Percentiles rank a stretch among this genome's conserved stretches.
These are phyloP conservation scores for Solanum megistacrolobum DNA, from an alignment of 257 asterid genomes.

Conservation along the genomic window DNA sequence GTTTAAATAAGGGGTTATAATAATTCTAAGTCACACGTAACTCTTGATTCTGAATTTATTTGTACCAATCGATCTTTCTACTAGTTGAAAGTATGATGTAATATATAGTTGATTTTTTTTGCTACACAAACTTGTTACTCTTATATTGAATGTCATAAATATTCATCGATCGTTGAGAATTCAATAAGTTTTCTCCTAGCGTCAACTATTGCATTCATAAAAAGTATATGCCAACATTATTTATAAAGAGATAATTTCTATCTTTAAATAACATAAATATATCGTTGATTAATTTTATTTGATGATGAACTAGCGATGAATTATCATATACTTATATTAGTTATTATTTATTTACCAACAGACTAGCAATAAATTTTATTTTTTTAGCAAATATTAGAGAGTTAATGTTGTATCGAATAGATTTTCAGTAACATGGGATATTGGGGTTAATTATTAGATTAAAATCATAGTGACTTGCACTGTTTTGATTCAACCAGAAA, in stretches of 20 bases:
- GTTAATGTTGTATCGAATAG: background rate
- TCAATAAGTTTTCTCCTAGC: background rate
- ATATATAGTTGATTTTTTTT: background rate
- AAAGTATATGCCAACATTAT: too few species aligned
- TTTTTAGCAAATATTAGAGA: background rate
- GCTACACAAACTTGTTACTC: background rate
- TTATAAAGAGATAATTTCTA: too few species aligned
- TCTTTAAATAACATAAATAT: too few species aligned
- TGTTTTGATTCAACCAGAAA: background rate
- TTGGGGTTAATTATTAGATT: background rate
- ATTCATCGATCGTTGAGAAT: background rate
- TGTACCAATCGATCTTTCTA: background rate
- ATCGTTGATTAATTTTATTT: too few species aligned
- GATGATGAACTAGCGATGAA: background rate
- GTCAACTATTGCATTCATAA: too few species aligned
- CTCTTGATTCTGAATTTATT: background rate
- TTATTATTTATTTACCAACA: background rate
- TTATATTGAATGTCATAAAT: background rate
- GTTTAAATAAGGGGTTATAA: background rate
- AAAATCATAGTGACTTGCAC: background rate
- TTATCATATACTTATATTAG: background rate
- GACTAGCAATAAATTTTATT: background rate
- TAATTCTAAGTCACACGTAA: background rate
- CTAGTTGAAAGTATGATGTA: background rate
- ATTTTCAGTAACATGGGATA: background rate